These are phyloP conservation scores for Phytopythium ostracodes DNA, from an alignment of 352 stramenopile species.

Conservation along the genomic window DNA sequence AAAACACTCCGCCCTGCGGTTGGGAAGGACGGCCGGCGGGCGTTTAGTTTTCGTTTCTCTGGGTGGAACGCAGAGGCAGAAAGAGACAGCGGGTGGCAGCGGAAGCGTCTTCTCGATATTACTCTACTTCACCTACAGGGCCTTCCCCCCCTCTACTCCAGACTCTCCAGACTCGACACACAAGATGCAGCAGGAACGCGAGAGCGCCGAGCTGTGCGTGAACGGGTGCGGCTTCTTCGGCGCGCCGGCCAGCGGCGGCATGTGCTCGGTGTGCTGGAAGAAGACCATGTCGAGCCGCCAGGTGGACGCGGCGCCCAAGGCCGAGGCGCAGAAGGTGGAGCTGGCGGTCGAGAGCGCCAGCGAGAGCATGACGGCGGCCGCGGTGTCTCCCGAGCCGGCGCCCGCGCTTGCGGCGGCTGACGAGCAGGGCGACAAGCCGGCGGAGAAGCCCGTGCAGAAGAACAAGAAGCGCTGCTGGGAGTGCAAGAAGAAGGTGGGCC, in stretches of 20 bases:
- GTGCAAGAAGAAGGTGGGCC: conserved; percentile 90
- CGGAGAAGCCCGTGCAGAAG: conserved; percentile 65
- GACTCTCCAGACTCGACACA: not conserved
- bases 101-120: too few relatives aligned
- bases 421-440: not conserved
- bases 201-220: conserved; percentile 65
- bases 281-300: conserved; percentile 79
- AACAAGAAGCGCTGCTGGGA: conserved; percentile 90
- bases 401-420: conserved; percentile 1
- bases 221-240: conserved; percentile 83
- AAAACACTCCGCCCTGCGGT: not conserved
- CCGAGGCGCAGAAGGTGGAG: conserved; percentile 23
- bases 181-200: conserved; percentile 77
- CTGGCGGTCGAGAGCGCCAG: conserved; percentile 7
- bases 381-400: conserved; percentile 16
- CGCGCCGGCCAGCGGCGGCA: conserved; percentile 56
- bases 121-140: not conserved
- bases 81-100: conserved; percentile 3
- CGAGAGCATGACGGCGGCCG: conserved; percentile 1
- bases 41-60: conserved; percentile 61
- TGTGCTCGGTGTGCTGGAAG: conserved; percentile 86
- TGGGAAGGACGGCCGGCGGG: not conserved
- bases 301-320: conserved; percentile 28
- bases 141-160: not conserved
- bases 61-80: conserved; percentile 30